Evolutionary conservation across 768 basidiomycete genomes (phyloP), one percentile per base, ranked within the genome.

Genomic region (Mycena galericulata): DNA sequence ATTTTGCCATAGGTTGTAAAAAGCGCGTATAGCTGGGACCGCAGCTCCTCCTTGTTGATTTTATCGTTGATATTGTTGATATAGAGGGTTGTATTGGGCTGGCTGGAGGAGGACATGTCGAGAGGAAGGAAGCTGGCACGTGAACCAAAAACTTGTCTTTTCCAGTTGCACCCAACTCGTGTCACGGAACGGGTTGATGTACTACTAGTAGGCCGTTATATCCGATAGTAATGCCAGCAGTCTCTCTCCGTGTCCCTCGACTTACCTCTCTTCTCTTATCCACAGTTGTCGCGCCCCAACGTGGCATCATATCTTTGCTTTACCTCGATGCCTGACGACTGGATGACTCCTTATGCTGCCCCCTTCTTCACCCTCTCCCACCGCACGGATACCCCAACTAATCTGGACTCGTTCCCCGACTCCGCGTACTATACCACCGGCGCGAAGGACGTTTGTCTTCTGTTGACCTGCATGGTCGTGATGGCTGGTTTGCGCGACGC

Each of bases 1-100:
- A 99, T 85, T 78, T 91, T 93, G 78, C 97, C 97, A 81, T 98
- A 94, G 47, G 96, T 93, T 10, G 92, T 92, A 84, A 99, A 99
- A 54, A 98, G 88, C 29, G 92, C 90, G 76, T 90, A 95, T 1
- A 99, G 85, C 81, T 95, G 93, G 12, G 82, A 80, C 51, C 90
- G 88, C 22, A 98, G 84, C 81, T 99, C 97, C 27, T 94, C 90
- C 78, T 96, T 98, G 83, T 94, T 93, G 73, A 96, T 85, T 81
- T 95, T 93, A 79, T 95, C 92, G 75, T 98, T 96, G 78, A 98
- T 89, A 75, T 97, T 96, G 75, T 95, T 94, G 80, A 98, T 81
- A 81, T 97, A 98, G 74, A 98, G 88, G 64, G 97, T 95, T 46
- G 89, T 86, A 77, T 92, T 95, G 24, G 97, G 97, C 77, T 92